Evolutionary conservation across 768 basidiomycete genomes (phyloP).

Genomic region (Psilocybe azurescens): DNA sequence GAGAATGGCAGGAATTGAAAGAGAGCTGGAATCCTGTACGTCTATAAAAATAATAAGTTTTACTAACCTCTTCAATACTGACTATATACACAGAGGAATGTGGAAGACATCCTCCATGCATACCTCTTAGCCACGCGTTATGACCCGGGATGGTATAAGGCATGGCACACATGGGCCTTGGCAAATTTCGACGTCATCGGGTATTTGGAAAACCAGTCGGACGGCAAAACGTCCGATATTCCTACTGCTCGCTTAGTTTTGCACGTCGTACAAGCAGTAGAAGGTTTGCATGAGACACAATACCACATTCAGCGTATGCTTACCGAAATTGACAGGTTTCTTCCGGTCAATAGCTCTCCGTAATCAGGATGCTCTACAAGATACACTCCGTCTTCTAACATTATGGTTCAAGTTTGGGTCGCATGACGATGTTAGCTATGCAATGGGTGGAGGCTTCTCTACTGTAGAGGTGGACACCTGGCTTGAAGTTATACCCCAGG

Average conservation of each 20-base stretch:
- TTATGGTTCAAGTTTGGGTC: conserved; percentile 98
- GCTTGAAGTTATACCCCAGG: conserved; percentile 99
- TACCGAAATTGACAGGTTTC: conserved; percentile 61
- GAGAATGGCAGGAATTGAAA: conserved; percentile 87
- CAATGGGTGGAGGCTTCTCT: conserved; percentile 86
- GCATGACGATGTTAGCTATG: conserved; percentile 86
- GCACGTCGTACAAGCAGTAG: conserved; percentile 92
- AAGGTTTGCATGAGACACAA: conserved; percentile 54
- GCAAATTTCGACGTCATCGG: conserved; percentile 94
- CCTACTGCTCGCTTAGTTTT: conserved; percentile 69
- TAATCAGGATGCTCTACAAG: conserved; percentile 91
- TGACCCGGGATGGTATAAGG: conserved; percentile 98
- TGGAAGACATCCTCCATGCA: conserved; percentile 81
- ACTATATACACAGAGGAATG: conserved; percentile 61
- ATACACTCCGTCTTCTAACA: conserved; percentile 90
- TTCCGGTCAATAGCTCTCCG: conserved; percentile 93
- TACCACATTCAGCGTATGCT: not conserved
- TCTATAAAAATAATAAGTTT: conserved; percentile 9
- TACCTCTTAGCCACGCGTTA: conserved; percentile 90
- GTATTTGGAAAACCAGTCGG: conserved; percentile 72
- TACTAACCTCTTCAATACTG: not conserved
- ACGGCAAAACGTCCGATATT: conserved; percentile 59
- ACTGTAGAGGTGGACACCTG: conserved; percentile 96
- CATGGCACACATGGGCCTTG: conserved; percentile 98
- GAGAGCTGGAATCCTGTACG: conserved; percentile 83